phyloP scores from a whole-genome alignment of 2,329 filamentous ascomycete genomes.

The Talaromyces sp. region DNA sequence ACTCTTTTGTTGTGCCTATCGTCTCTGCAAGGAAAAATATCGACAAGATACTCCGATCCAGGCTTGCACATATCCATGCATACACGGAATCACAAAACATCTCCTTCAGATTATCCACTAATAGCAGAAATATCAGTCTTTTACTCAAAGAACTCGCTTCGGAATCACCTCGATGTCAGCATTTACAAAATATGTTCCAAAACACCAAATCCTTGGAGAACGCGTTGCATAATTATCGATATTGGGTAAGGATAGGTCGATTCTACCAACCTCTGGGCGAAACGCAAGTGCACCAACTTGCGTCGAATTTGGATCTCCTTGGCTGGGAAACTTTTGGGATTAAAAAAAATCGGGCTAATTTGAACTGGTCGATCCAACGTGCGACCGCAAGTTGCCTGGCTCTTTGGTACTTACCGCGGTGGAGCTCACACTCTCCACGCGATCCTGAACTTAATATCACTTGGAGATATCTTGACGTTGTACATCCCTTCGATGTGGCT shows the following conservation, averaged over 20 bases:
- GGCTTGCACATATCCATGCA: background rate
- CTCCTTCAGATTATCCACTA: background rate
- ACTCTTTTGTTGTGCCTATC: slow-evolving; percentile 15
- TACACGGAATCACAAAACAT: slow-evolving; percentile 11
- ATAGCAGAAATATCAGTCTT: background rate
- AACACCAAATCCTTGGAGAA: background rate
- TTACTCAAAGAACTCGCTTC: background rate
- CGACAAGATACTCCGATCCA: slow-evolving; percentile 12
- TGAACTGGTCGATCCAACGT: background rate
- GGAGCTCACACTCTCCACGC: slow-evolving; percentile 2
- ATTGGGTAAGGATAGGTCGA: background rate
- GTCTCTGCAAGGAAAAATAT: slow-evolving; percentile 16
- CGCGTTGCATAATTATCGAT: slow-evolving; percentile 2
- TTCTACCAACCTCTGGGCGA: slow-evolving; percentile 4
- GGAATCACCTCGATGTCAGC: background rate
- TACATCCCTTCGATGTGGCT: slow-evolving; percentile 18
- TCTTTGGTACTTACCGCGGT: slow-evolving; percentile 7
- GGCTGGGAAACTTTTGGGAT: background rate
- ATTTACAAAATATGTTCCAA: background rate
- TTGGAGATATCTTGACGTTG: slow-evolving; percentile 25
- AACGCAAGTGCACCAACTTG: background rate
- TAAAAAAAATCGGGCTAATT: background rate
- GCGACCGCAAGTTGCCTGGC: background rate
- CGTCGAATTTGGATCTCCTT: background rate
- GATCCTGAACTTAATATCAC: slow-evolving; percentile 13